phyloP scores from a whole-genome alignment of 192 early-diverging fungal genomes.

The Funneliformis geosporum region DNA sequence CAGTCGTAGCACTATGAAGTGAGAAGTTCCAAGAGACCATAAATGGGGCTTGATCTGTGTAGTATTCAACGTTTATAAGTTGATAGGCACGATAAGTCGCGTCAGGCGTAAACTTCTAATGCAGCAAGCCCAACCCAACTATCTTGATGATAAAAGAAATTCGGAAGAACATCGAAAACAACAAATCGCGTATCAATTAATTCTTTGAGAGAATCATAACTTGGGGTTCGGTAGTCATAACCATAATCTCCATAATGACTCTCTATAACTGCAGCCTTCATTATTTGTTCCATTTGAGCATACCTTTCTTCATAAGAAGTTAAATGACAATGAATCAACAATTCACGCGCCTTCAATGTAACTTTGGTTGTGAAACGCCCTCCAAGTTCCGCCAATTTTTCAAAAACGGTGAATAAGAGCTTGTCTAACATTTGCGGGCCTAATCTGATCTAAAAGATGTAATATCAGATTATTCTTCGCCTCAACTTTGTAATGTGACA shows the following conservation, averaged over 20 bases:
- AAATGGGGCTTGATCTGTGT: slow-evolving; percentile 61
- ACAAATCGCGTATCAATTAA: slow-evolving; percentile 92
- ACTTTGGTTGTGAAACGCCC: slow-evolving; percentile 82
- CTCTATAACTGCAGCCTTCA: slow-evolving; percentile 73
- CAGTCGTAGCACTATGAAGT: slow-evolving; percentile 57
- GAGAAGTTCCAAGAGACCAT: slow-evolving; percentile 80
- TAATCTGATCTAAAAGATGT: slow-evolving; percentile 77
- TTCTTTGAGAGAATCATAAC: slow-evolving; percentile 76
- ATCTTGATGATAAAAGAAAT: slow-evolving; percentile 90
- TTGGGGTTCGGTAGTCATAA: slow-evolving; percentile 68
- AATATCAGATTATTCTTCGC: slow-evolving; percentile 78
- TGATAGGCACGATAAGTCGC: slow-evolving; percentile 98
- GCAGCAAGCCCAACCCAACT: slow-evolving; percentile 78
- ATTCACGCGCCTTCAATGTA: slow-evolving; percentile 91
- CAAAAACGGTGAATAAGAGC: slow-evolving; percentile 72
- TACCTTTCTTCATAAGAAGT: slow-evolving; percentile 90
- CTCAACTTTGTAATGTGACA: slow-evolving; percentile 83
- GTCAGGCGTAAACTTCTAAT: slow-evolving; percentile 94
- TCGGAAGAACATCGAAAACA: slow-evolving; percentile 92
- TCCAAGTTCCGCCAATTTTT: slow-evolving; percentile 77
- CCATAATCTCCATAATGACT: slow-evolving; percentile 77
- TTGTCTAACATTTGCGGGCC: slow-evolving; percentile 62
- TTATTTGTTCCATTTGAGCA: slow-evolving; percentile 80
- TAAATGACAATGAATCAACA: slow-evolving; percentile 90
- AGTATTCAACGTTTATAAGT: slow-evolving; percentile 82